These are phyloP conservation scores for Chytriomyces confervae DNA, from an alignment of 192 early-diverging fungal genomes.

Conservation along the genomic window DNA sequence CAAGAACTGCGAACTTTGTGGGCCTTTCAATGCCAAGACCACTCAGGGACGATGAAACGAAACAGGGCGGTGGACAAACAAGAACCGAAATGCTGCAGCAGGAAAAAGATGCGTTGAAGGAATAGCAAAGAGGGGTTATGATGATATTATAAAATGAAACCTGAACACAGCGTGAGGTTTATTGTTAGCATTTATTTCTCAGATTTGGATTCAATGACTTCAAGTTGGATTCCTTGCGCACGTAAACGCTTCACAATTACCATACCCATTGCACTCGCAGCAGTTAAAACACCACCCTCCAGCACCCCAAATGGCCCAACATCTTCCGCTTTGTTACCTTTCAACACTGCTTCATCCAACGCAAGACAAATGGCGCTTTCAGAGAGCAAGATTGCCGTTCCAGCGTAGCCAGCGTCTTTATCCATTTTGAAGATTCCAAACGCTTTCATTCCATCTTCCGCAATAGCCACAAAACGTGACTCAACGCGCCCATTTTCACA, in stretches of 20 bases:
- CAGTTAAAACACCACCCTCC: conserved; percentile 79
- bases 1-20: conserved; percentile 13
- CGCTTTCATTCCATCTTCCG: conserved; percentile 51
- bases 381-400: conserved; percentile 76
- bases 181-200: too few species aligned
- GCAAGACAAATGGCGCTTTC: conserved; percentile 78
- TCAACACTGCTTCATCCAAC: conserved; percentile 54
- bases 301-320: conserved; percentile 49
- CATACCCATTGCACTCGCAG: conserved; percentile 77
- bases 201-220: conserved; percentile 34
- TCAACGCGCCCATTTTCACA: conserved; percentile 61
- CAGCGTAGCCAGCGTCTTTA: conserved; percentile 81
- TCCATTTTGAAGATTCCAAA: conserved; percentile 56
- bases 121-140: neutral
- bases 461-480: conserved; percentile 53
- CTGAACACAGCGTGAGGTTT: too few species aligned
- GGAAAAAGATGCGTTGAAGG: neutral
- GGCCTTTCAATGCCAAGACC: conserved; percentile 12
- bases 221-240: conserved; percentile 60
- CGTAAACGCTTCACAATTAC: conserved; percentile 69
- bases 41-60: conserved; percentile 24
- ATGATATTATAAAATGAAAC: too few species aligned
- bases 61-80: conserved; percentile 12
- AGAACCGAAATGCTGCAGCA: neutral
- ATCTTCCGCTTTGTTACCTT: neutral